Base-by-base conservation (phyloP, 2,329 filamentous ascomycete species). In the Microsporum audouinii region DNA sequence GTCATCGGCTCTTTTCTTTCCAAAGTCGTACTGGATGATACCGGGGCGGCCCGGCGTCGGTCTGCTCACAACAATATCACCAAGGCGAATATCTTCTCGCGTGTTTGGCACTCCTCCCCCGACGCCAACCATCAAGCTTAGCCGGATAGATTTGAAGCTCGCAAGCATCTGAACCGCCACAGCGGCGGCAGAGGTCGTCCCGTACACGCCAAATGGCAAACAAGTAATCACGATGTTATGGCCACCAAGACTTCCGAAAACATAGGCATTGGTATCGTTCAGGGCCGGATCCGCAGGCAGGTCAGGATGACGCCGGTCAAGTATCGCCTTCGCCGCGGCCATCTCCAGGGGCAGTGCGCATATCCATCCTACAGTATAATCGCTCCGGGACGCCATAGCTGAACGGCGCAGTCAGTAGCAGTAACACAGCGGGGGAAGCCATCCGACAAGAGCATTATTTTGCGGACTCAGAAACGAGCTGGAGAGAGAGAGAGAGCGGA, bases 71-170 rank as follows among this genome's bases (percentile, higher is more conserved):
- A 67, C 64, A 29, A 69, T 58, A 62, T 69, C 67, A 2, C 67
- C 67, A 1, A 69, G 61, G 0, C 66, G 62, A 57, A 68, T 63
- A 57, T 68, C 67, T 8, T 63, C 34, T 10, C 36, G 43, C 4
- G 29, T 45, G 43, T 51, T 31, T 10, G 68, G 67, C 14, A 65
- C 63, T 6, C 66, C 68, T 39, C 65, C 67, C 5, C 65, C 68
- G 45, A 69, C 64, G 12, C 66, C 66, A 6, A 69, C 66, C 62
- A 69, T 64, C 36, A 69, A 51, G 31, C 55, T 58, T 39, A 69
- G 58, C 10, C 63, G 57, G 36, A 69, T 58, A 6, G 36, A 62
- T 29, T 47, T 29, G 56, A 65, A 69, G 33, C 57, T 66, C 8
- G 55, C 14, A 4, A 61, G 57, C 63, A 68, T 64, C 34, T 66